Conservation (phyloP, 257 asterid species). For the Scutellaria galericulata region DNA sequence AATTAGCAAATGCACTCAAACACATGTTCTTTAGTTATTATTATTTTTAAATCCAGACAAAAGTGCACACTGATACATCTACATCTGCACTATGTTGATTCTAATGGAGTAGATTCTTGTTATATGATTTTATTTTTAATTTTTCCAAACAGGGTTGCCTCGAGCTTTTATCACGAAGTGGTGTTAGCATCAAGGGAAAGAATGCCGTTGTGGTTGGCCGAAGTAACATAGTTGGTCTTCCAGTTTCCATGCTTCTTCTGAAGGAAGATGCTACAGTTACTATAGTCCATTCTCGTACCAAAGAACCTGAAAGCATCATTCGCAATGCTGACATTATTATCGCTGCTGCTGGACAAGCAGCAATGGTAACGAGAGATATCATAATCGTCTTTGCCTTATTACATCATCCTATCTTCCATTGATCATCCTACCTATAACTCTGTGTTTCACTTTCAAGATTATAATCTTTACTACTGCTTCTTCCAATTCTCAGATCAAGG, state of each 20-base stretch:
- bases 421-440: background rate
- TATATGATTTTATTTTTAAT: conserved; percentile 1
- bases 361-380: conserved; percentile 57
- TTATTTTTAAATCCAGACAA: background rate
- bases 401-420: background rate
- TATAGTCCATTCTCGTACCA: conserved; percentile 81
- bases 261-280: conserved; percentile 95
- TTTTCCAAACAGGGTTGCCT: conserved; percentile 69
- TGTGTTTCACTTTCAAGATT: background rate
- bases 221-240: conserved; percentile 92
- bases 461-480: background rate
- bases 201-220: conserved; percentile 95
- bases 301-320: conserved; percentile 76
- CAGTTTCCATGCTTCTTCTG: conserved; percentile 83
- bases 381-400: background rate
- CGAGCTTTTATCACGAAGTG: conserved; percentile 83
- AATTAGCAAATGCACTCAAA: background rate
- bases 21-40: background rate
- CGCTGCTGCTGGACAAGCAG: conserved; percentile 97
- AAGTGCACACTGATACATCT: background rate
- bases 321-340: conserved; percentile 88
- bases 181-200: conserved; percentile 76
- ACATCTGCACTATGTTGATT: background rate
- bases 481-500: conserved; percentile 66
- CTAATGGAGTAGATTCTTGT: background rate